phyloP scores from a whole-genome alignment of 1,284 basidiomycete species.

The Cryptococcus sp. region DNA sequence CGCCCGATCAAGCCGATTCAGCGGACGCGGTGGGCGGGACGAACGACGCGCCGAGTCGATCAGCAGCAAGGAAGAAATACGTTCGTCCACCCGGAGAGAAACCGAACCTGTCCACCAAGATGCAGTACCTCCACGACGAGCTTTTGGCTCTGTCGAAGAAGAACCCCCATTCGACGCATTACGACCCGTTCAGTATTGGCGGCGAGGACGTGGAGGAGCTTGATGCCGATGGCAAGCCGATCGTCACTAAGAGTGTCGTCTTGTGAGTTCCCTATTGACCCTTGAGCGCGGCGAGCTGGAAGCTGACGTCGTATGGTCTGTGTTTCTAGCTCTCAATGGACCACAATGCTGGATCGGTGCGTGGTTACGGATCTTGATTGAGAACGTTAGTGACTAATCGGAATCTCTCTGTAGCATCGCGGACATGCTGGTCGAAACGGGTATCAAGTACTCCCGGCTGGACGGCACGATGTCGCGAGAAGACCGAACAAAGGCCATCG shows the following conservation, averaged over 20 bases:
- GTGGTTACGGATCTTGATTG: slow-evolving; percentile 29
- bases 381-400: slow-evolving; percentile 9
- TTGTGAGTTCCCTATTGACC: slow-evolving; percentile 64
- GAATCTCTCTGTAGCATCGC: slow-evolving; percentile 65
- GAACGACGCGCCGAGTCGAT: slow-evolving; percentile 26
- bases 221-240: slow-evolving; percentile 59
- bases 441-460: slow-evolving; percentile 82
- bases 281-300: neutral
- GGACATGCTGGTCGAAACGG: slow-evolving; percentile 77
- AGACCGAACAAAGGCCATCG: slow-evolving; percentile 85
- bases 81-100: slow-evolving; percentile 69
- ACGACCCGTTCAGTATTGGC: slow-evolving; percentile 60
- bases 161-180: slow-evolving; percentile 83
- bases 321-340: slow-evolving; percentile 76
- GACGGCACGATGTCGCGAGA: slow-evolving; percentile 98
- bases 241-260: slow-evolving; percentile 75
- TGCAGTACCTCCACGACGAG: slow-evolving; percentile 74
- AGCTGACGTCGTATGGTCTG: slow-evolving; percentile 3
- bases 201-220: slow-evolving; percentile 73
- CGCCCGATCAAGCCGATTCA: slow-evolving; percentile 52
- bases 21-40: slow-evolving; percentile 55
- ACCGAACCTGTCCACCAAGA: slow-evolving; percentile 79
- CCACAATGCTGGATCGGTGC: slow-evolving; percentile 89
- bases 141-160: slow-evolving; percentile 71
- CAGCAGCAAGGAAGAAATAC: slow-evolving; percentile 61